Base-by-base conservation (phyloP, 805 yeast species). In the Ogataea methylovora region DNA sequence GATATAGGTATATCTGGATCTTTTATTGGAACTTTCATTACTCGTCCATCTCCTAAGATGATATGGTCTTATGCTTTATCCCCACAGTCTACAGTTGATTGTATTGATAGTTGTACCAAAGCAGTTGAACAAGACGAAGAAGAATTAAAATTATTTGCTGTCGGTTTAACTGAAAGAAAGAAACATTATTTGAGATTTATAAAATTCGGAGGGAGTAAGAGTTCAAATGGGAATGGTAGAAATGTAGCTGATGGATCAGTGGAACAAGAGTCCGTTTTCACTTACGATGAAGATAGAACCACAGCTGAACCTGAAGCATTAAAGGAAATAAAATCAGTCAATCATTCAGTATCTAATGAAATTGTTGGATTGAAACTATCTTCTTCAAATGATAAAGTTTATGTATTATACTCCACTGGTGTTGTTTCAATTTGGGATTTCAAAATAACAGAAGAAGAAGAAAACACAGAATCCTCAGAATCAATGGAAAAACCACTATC, bases 1-100 rank as follows among this genome's bases (percentile, higher is more conserved):
- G 76, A 73, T 45, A 44, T 73, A 31, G 77, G 72, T n/a, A 63
- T 73, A 30, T 66, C 73, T 37, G 75, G 73, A 33, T 72, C 77
- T 25, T 65, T 63, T 43, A 58, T 73, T 27, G 70, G 75, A 21
- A 63, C 71, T 24, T 71, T 66, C 45, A 56, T 73, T 24, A 64
- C 71, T 33, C 68, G 63, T 44, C 80, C 80, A 13, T 63, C 76
- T 11, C 80, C 80, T n/a, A 71, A 67, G 39, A 54, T 73, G 51
- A 55, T 65, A 26, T 73, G 79, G 79, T 68, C 77, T 4, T 60
- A 63, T 45, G 68, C 79, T 15, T 56, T 73, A 30, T 61, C 73
- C 14, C 79, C 79, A 6, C 58, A 62, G 19, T 55, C 69, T 14
- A 39, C 55, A 3, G 66, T 71, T 15, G 64, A 65, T 30, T 50